phyloP scores from a whole-genome alignment of 1,139 yeast species.

The Pneumocystis wakefieldiae region DNA sequence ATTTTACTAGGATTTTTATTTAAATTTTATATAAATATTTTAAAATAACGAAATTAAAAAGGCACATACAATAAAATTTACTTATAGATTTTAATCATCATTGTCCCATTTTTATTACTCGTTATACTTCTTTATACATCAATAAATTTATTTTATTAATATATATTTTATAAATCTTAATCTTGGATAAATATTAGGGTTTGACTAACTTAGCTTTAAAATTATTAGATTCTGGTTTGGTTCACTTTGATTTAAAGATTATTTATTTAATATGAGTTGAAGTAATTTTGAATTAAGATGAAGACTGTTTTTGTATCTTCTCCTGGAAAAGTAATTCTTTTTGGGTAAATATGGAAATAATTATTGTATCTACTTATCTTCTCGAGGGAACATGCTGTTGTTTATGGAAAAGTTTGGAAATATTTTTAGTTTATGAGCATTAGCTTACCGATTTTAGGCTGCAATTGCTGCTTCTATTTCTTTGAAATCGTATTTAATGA shows the following conservation, averaged over 20 bases:
- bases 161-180: no score
- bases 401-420: slow-evolving; percentile 52
- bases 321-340: slow-evolving; percentile 89
- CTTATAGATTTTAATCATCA: no score
- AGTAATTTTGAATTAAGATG: neutral
- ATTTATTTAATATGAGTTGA: neutral
- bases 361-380: neutral
- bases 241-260: neutral
- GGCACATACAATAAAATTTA: no score
- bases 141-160: no score
- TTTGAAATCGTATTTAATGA: slow-evolving; percentile 53
- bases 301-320: slow-evolving; percentile 64
- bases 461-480: slow-evolving; percentile 85
- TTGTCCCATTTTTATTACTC: no score
- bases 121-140: no score
- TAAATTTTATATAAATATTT: no score
- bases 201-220: neutral
- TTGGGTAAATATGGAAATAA: slow-evolving; percentile 52
- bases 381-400: slow-evolving; percentile 56
- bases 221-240: neutral
- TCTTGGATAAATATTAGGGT: neutral
- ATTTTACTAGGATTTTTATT: no score
- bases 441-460: slow-evolving; percentile 29
- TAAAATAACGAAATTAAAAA: no score
- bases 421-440: neutral